Percentiles rank a stretch among this genome's conserved stretches.
These are phyloP conservation scores for Tricholoma sp. DNA, from an alignment of 768 basidiomycete genomes.

Conservation along the genomic window DNA sequence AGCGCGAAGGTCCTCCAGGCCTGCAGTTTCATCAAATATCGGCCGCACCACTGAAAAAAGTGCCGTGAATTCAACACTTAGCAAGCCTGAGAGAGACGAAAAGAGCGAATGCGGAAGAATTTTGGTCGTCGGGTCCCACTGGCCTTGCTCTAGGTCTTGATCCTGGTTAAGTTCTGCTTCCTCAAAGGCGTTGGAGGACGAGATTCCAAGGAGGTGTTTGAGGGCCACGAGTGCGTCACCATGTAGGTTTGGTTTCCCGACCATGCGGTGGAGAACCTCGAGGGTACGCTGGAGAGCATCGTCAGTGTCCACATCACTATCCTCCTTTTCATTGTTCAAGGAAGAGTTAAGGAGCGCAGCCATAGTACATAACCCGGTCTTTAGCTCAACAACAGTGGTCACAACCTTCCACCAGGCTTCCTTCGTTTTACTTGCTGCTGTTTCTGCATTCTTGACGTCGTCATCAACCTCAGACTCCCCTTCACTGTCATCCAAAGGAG, in stretches of 20 bases:
- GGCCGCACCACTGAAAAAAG: constrained; percentile 44
- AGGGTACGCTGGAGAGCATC: constrained; percentile 43
- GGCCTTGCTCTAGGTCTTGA: neutral
- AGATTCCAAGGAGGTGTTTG: constrained; percentile 29
- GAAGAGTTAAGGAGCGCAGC: neutral
- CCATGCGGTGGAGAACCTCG: constrained; percentile 45
- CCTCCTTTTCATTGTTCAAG: constrained; percentile 19
- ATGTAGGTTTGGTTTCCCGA: constrained; percentile 31
- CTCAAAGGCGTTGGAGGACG: neutral
- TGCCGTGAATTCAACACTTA: constrained; percentile 46
- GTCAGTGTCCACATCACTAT: constrained; percentile 21
- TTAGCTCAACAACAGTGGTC: constrained; percentile 45
- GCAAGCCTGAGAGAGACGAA: constrained; percentile 49
- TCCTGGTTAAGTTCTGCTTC: neutral
- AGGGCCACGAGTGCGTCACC: constrained; percentile 52
- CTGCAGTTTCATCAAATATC: constrained; percentile 50
- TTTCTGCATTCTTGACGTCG: constrained; percentile 22
- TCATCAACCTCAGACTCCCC: constrained; percentile 24
- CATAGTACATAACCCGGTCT: neutral
- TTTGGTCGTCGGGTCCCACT: constrained; percentile 20
- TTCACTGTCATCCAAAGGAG: constrained; percentile 25
- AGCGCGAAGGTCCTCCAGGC: constrained; percentile 48
- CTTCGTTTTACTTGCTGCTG: constrained; percentile 16
- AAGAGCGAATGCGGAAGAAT: constrained; percentile 52
- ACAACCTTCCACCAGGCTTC: constrained; percentile 34